Percentiles rank a stretch among this genome's conserved stretches.
These are phyloP conservation scores for Russula sp. DNA, from an alignment of 768 basidiomycete genomes.

Conservation along the genomic window DNA sequence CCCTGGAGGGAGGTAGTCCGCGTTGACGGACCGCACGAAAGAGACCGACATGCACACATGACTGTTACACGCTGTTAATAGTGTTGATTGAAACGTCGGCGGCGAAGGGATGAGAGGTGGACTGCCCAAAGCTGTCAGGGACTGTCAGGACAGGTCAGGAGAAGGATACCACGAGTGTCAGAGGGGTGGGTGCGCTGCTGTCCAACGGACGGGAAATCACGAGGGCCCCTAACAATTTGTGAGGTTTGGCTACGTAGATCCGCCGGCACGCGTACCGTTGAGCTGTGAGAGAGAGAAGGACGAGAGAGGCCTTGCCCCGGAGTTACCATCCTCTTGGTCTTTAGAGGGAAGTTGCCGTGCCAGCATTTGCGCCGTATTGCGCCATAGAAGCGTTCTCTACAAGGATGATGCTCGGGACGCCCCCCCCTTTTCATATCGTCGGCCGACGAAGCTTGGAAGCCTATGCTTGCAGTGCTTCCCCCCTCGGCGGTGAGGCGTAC, in stretches of 20 bases:
- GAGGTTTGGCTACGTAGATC: conserved; percentile 19
- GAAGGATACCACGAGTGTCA: conserved; percentile 13
- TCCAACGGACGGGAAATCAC: conserved; percentile 16
- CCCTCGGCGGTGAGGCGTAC: conserved; percentile 15
- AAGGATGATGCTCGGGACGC: conserved; percentile 11
- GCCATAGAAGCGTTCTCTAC: conserved; percentile 12
- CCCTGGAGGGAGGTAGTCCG: not conserved
- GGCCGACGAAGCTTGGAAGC: conserved; percentile 15
- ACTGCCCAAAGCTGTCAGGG: conserved; percentile 16
- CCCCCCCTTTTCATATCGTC: conserved; percentile 10
- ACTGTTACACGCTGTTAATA: conserved; percentile 16
- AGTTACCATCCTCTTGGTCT: conserved; percentile 18
- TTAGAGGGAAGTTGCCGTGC: conserved; percentile 12
- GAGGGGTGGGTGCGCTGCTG: conserved; percentile 6
- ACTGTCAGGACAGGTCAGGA: not conserved
- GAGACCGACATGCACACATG: conserved; percentile 9
- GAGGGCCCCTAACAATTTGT: conserved; percentile 11
- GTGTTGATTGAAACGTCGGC: conserved; percentile 16
- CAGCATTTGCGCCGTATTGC: conserved; percentile 8
- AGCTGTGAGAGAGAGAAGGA: conserved; percentile 6
- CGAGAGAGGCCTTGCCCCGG: not conserved
- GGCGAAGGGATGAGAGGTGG: conserved; percentile 16
- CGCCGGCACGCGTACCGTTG: conserved; percentile 12
- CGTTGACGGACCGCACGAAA: not conserved
- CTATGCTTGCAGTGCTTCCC: conserved; percentile 8